Conservation (phyloP, 225 moss, liverwort and hornwort genomes). For the Ulota crispa region DNA sequence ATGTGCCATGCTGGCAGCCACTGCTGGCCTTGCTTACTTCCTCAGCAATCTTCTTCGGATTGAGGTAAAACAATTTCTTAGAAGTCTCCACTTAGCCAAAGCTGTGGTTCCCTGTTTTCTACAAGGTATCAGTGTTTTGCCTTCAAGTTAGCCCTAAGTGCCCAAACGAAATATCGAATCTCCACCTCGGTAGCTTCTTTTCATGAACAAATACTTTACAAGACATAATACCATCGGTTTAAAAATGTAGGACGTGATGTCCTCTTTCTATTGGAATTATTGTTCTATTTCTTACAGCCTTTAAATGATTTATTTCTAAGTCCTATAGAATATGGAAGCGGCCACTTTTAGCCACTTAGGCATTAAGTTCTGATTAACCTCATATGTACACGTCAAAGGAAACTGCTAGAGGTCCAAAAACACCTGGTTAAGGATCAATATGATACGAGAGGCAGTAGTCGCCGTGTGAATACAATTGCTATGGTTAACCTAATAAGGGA, state of each 20-base stretch:
- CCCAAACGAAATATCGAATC: background rate
- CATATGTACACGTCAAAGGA: background rate
- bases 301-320: background rate
- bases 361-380: background rate
- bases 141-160: background rate
- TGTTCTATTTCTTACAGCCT: background rate
- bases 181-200: background rate
- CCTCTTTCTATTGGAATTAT: background rate
- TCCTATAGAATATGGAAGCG: background rate
- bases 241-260: background rate
- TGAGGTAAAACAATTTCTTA: slow-evolving; percentile 45
- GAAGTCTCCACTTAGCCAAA: background rate
- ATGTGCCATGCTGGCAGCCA: slow-evolving; percentile 95
- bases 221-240: background rate
- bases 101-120: background rate
- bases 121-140: background rate
- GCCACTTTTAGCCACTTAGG: background rate
- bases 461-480: background rate
- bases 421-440: background rate
- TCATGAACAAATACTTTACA: background rate
- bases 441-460: background rate
- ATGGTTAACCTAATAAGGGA: background rate
- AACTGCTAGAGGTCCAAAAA: background rate
- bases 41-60: slow-evolving; percentile 93
- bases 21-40: slow-evolving; percentile 93